phyloP scores from a whole-genome alignment of 805 yeast genomes.

The Wickerhamomyces hampshirensis region DNA sequence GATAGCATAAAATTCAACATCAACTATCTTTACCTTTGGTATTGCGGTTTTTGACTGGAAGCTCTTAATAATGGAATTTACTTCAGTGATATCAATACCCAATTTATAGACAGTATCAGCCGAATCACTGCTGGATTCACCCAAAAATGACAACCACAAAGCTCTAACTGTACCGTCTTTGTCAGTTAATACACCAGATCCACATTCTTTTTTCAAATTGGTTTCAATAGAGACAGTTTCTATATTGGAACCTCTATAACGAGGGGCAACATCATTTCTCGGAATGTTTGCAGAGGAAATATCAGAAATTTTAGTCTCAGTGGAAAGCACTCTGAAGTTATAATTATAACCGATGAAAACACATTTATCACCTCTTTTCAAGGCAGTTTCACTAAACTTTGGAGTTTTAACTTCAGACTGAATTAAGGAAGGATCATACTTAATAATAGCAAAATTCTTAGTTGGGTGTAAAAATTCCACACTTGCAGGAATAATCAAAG shows the following conservation, averaged over 20 bases:
- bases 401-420: constrained; percentile 71
- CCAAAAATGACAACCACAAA: constrained; percentile 79
- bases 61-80: constrained; percentile 49
- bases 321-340: constrained; percentile 61
- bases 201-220: constrained; percentile 65
- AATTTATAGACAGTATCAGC: constrained; percentile 59
- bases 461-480: constrained; percentile 85
- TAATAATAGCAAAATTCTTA: constrained; percentile 76
- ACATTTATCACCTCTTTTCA: constrained; percentile 71
- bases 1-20: constrained; percentile 70
- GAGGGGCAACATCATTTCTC: constrained; percentile 60
- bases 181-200: constrained; percentile 75
- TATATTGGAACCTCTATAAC: constrained; percentile 80
- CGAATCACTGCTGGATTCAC: constrained; percentile 59
- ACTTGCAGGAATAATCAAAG: constrained; percentile 72
- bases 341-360: constrained; percentile 79
- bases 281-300: constrained; percentile 73
- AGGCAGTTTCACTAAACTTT: constrained; percentile 46
- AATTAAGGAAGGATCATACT: constrained; percentile 75
- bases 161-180: constrained; percentile 77
- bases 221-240: constrained; percentile 77
- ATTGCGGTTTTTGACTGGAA: constrained; percentile 43
- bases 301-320: constrained; percentile 74
- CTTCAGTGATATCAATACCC: constrained; percentile 73
- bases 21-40: constrained; percentile 65